phyloP scores from a whole-genome alignment of 2,329 filamentous ascomycete genomes.

The Diaporthe citri region DNA sequence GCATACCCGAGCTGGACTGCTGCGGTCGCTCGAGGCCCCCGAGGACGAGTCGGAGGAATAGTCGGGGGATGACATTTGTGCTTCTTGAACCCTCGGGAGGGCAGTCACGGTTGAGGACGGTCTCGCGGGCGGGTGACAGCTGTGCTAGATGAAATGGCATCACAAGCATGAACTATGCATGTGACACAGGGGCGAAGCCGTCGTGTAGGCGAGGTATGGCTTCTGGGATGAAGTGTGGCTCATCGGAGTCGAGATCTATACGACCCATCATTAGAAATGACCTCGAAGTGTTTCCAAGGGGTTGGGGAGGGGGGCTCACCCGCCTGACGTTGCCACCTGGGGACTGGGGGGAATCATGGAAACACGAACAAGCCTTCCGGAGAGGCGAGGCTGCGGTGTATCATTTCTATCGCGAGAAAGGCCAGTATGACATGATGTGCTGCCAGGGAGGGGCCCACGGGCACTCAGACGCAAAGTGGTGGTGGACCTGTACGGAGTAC shows the following conservation, averaged over 20 bases:
- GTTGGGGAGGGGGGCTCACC: background rate
- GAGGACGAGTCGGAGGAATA: slow-evolving; percentile 35
- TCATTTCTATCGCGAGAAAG: slow-evolving; percentile 14
- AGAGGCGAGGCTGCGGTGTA: slow-evolving; percentile 1
- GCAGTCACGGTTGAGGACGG: background rate
- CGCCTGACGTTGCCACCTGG: slow-evolving; percentile 7
- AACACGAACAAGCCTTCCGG: slow-evolving; percentile 13
- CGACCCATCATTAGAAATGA: background rate
- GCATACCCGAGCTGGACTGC: slow-evolving; percentile 46
- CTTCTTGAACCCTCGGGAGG: slow-evolving; percentile 9
- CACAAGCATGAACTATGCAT: background rate
- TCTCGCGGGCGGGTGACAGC: slow-evolving; percentile 20
- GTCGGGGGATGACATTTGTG: slow-evolving; percentile 39
- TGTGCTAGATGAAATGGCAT: background rate
- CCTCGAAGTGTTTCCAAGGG: background rate
- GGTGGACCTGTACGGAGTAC: slow-evolving; percentile 25
- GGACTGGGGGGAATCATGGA: background rate
- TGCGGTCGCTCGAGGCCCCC: slow-evolving; percentile 9
- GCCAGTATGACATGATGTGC: slow-evolving; percentile 28
- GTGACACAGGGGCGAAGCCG: background rate
- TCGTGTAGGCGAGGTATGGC: background rate
- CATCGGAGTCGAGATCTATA: background rate
- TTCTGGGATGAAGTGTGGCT: background rate
- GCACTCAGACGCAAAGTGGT: background rate
- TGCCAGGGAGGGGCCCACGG: slow-evolving; percentile 21